Base-by-base conservation (phyloP, 2,329 filamentous ascomycete genomes). In the Sclerotinia subarctica region DNA sequence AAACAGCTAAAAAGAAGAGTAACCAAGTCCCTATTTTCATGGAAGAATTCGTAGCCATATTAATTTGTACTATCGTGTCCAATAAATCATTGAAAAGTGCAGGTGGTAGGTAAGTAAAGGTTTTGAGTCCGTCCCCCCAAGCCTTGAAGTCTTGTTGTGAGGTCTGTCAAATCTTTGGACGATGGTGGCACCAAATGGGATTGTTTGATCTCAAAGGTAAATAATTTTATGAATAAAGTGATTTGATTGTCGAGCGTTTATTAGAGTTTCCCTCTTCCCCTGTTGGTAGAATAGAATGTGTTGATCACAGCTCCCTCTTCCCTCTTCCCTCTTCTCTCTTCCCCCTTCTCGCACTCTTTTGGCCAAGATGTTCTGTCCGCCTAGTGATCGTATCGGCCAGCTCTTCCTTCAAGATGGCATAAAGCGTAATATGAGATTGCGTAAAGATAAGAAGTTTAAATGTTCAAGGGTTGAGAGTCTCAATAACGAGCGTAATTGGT, bases 401-500 rank as follows among this genome's bases (percentile, higher is more conserved):
- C n/a, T 51, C 29, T 38, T 62, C 46, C 58, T 62, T 60, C 26
- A n/a, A 35, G 44, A 35, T 58, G 54, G 54, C 54, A 58, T 58
- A 44, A 44, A 58, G 11, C 35, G 54, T 44, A 58, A 62, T 62
- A 38, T 62, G 58, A 44, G 26, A 35, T 47, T 60, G 8, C 51
- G 46, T 47, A 66, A 52, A 65, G 51, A 58, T 63, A 64, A 62
- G 65, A 69, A 74, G 70, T 29, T 53, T 71, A 67, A 68, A 53
- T 58, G 35, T 67, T 49, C 57, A 51, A 67, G 29, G 42, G 26
- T 42, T 62, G 11, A 35, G 21, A 63, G 35, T 44, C 29, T 69
- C 63, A 68, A 67, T 77, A 84, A 83, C 83, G 83, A 86, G 77
- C 76, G 84, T 78, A 85, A 86, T 80, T 76, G 83, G 83, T 77